Base-by-base conservation (phyloP, 2,329 filamentous ascomycete species). In the Colletotrichum sp. region DNA sequence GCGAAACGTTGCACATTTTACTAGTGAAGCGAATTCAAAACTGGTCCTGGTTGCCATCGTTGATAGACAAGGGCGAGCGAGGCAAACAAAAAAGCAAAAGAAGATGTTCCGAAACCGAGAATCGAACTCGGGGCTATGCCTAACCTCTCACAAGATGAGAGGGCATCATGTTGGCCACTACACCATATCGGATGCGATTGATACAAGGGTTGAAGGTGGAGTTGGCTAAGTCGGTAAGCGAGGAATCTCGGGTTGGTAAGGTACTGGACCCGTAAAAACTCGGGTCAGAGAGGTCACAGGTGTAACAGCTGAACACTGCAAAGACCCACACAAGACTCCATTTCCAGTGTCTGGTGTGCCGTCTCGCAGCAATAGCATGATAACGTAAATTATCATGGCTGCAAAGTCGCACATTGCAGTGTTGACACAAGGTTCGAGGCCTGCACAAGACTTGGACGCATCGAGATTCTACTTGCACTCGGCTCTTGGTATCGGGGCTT, bases 141-240 rank as follows among this genome's bases (percentile, higher is more conserved):
- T 66, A 74, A 74, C 72, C 60, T 74, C 44, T 74, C 60, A 55
- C 3, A 15, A 7, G 15, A 59, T 74, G 72, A 70, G 72, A 74
- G 67, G 67, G 72, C 72, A 74, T 74, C 67, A 74, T 74, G 67
- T 74, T 74, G 72, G 72, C 72, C 72, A 71, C 72, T 71, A 74
- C 72, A 74, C 72, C 72, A 74, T 70, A 74, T 71, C 65, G 71
- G 71, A 69, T 34, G 1, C 15, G 8, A 1, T n/a, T 64, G 26
- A 5, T 32, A 4, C 6, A 15, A 39, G 6, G 9, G 0, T 2
- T 2, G 4, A 16, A n/a, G 28, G n/a, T 36, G 59, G 39, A 34
- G 28, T 36, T 32, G n/a, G 2, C 26, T 63, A 63, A 71, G 39
- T 7, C 12, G 9, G 16, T 6, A 52, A 0, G 2, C n/a, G 28